These are phyloP conservation scores for Debaryomycetaceae sp. DNA, from an alignment of 1,139 yeast genomes.

Conservation along the genomic window DNA sequence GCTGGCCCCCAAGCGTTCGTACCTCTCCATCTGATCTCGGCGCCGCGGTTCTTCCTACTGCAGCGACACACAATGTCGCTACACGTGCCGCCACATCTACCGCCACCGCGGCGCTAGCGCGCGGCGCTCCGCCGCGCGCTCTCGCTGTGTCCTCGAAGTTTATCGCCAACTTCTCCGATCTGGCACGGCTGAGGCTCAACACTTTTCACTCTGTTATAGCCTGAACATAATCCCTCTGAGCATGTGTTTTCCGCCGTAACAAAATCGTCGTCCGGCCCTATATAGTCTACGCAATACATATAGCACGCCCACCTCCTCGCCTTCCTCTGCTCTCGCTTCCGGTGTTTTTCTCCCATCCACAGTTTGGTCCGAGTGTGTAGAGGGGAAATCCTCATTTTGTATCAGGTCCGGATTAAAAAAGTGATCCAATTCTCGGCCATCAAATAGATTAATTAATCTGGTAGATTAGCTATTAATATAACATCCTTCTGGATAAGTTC, in stretches of 20 bases:
- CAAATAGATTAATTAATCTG: not conserved
- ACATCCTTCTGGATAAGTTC: not conserved
- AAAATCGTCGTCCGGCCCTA: no score
- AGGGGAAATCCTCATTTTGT: not conserved
- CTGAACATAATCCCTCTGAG: no score
- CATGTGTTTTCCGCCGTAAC: no score
- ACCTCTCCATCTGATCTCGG: conserved; percentile 28
- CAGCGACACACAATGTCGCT: not conserved
- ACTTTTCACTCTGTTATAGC: no score
- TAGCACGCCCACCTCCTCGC: no score
- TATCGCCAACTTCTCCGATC: no score
- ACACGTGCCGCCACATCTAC: not conserved
- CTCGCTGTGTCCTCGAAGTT: no score
- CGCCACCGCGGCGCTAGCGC: not conserved
- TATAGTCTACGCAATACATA: no score
- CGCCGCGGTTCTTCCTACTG: not conserved
- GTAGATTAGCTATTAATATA: not conserved
- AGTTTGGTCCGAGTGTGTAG: not conserved
- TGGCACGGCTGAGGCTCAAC: no score
- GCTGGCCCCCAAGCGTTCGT: conserved; percentile 66
- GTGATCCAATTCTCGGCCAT: not conserved
- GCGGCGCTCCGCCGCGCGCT: no score
- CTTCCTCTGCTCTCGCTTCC: no score
- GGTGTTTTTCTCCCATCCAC: no score
- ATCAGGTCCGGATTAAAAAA: not conserved